Evolutionary conservation across 495 filamentous ascomycete genomes (phyloP).

Genomic region (Amniculicola lignicola): DNA sequence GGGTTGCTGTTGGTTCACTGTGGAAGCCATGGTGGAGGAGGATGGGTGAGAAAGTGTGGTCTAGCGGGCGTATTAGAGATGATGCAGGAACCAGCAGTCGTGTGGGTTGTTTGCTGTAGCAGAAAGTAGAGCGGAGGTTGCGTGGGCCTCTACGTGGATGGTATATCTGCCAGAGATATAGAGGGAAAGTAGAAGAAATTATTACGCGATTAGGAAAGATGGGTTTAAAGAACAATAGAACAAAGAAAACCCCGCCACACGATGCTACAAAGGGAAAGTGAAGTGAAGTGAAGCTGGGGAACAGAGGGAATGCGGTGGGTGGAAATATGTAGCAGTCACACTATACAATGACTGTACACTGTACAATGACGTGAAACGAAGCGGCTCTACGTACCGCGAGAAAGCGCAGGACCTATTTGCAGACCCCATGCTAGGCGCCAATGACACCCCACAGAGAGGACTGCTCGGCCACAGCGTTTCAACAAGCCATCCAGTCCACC

Average conservation of each 20-base stretch:
- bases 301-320: not conserved
- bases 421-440: slow-evolving; percentile 30
- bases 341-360: slow-evolving; percentile 10
- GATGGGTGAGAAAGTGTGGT: slow-evolving; percentile 27
- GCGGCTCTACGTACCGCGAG: slow-evolving; percentile 36
- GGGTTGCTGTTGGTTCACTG: slow-evolving; percentile 47
- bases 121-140: not conserved
- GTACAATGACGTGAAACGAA: slow-evolving; percentile 24
- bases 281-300: slow-evolving; percentile 12
- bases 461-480: slow-evolving; percentile 32
- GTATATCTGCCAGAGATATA: slow-evolving; percentile 32
- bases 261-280: slow-evolving; percentile 26
- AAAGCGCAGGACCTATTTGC: slow-evolving; percentile 28
- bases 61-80: slow-evolving; percentile 22
- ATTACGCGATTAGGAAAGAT: slow-evolving; percentile 23
- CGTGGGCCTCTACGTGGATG: not conserved
- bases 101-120: slow-evolving; percentile 1
- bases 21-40: slow-evolving; percentile 40
- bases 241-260: slow-evolving; percentile 17
- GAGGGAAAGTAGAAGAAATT: slow-evolving; percentile 4
- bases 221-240: slow-evolving; percentile 19
- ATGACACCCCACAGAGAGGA: slow-evolving; percentile 18
- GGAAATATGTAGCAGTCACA: slow-evolving; percentile 6
- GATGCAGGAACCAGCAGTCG: slow-evolving; percentile 9
- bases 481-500: slow-evolving; percentile 24